Conservation (phyloP, 2,329 filamentous ascomycete species). For the Scopulariopsis brevicaulis region DNA sequence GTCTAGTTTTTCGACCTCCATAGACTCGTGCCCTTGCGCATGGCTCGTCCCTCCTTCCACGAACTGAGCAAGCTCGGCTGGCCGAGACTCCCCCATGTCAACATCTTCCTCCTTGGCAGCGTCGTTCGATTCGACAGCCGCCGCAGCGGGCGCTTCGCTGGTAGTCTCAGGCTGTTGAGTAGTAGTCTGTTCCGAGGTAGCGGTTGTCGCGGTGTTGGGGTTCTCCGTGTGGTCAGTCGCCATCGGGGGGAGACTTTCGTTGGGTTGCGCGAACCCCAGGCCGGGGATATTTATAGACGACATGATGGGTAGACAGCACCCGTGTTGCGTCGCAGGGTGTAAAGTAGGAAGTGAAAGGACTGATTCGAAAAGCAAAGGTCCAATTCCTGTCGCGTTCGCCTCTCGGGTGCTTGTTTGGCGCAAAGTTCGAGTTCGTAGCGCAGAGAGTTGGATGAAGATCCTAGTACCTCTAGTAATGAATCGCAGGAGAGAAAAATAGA, state of each 20-base stretch:
- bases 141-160: background rate
- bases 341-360: background rate
- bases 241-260: conserved; percentile 26
- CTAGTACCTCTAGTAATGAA: background rate
- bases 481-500: background rate
- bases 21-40: background rate
- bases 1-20: background rate
- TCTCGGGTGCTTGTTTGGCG: background rate
- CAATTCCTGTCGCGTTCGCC: background rate
- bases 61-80: background rate
- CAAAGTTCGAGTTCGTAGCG: background rate
- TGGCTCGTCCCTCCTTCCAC: background rate
- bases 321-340: background rate
- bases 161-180: background rate
- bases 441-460: background rate
- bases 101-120: background rate
- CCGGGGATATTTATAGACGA: conserved; percentile 31
- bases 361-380: background rate
- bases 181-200: background rate
- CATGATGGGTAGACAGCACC: conserved; percentile 14
- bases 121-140: background rate
- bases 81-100: background rate
- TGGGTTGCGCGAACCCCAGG: conserved; percentile 28
- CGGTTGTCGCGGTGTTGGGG: background rate
- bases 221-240: conserved; percentile 14